Evolutionary conservation across 352 stramenopile genomes (phyloP).

Genomic region (Pythium brachiatum): DNA sequence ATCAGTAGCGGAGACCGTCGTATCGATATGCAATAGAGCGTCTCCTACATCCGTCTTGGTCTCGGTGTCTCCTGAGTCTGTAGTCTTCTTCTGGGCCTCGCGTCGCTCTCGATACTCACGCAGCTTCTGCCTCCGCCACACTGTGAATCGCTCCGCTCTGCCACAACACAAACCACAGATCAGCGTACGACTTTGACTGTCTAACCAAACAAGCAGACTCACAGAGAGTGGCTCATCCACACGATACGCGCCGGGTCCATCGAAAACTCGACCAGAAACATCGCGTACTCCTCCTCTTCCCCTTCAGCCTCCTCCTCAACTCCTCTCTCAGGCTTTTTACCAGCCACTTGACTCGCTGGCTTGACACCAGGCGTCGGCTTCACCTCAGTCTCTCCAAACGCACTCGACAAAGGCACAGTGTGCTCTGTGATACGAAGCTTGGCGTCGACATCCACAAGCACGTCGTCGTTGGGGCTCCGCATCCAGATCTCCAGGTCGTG

Average conservation of each 20-base stretch:
- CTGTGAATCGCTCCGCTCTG: constrained; percentile 26
- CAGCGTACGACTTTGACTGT: no score
- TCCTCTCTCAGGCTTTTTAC: neutral
- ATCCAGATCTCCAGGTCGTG: constrained; percentile 23
- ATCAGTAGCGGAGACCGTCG: neutral
- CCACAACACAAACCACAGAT: constrained; percentile 8
- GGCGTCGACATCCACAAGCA: constrained; percentile 23
- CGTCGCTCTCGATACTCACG: constrained; percentile 12
- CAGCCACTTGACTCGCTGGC: neutral
- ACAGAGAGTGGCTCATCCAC: constrained; percentile 71
- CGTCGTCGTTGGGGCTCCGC: constrained; percentile 16
- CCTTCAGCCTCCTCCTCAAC: constrained; percentile 17
- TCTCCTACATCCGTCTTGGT: neutral
- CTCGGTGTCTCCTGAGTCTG: neutral
- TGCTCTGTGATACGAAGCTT: constrained; percentile 37
- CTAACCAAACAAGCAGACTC: constrained; percentile 25
- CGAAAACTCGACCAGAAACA: constrained; percentile 72
- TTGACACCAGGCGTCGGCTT: neutral
- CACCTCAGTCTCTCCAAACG: neutral
- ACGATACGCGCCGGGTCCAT: constrained; percentile 55
- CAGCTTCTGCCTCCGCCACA: constrained; percentile 21
- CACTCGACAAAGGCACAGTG: constrained; percentile 8
- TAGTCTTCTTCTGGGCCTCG: neutral
- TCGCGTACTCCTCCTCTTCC: constrained; percentile 33
- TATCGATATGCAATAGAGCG: neutral